Evolutionary conservation across 1,284 basidiomycete species (phyloP).

Genomic region (Cystobasidiaceae sp.): DNA sequence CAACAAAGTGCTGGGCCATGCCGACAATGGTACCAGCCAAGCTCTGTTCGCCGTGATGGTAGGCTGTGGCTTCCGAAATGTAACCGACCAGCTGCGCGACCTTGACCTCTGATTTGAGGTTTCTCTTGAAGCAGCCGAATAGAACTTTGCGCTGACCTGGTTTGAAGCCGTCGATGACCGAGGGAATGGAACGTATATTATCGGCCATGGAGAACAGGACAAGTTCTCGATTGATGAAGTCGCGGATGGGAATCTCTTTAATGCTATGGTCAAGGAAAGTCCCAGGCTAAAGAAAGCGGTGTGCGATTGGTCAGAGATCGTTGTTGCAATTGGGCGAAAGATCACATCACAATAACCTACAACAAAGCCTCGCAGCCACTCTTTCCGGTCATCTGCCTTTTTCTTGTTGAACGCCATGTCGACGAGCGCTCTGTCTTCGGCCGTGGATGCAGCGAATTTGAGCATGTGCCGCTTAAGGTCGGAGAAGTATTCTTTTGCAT

Average conservation of each 20-base stretch:
- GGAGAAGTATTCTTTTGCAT: constrained; percentile 89
- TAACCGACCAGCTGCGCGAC: constrained; percentile 95
- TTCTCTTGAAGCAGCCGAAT: constrained; percentile 91
- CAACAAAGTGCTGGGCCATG: constrained; percentile 89
- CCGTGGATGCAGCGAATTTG: constrained; percentile 73
- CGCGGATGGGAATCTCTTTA: constrained; percentile 76
- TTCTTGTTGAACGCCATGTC: constrained; percentile 99
- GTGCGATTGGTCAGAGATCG: constrained; percentile 15
- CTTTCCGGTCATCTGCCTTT: constrained; percentile 97
- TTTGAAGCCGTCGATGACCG: constrained; percentile 89
- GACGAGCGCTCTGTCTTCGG: constrained; percentile 81
- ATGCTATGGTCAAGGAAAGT: constrained; percentile 89
- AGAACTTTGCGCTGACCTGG: constrained; percentile 98
- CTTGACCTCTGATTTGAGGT: constrained; percentile 88
- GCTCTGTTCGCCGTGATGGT: constrained; percentile 92
- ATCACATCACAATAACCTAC: constrained; percentile 48
- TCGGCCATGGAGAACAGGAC: constrained; percentile 99
- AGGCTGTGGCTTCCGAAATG: constrained; percentile 86
- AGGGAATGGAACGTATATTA: constrained; percentile 92
- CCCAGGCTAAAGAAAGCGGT: constrained; percentile 66
- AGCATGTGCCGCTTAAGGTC: constrained; percentile 92
- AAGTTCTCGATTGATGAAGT: constrained; percentile 98
- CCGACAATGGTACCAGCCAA: constrained; percentile 86
- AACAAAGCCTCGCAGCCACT: constrained; percentile 92
- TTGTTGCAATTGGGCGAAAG: neutral